Percentiles rank a stretch among this genome's conserved stretches.
phyloP scores from a whole-genome alignment of 2,329 filamentous ascomycete genomes.

The Endoconidiophora polonica region DNA sequence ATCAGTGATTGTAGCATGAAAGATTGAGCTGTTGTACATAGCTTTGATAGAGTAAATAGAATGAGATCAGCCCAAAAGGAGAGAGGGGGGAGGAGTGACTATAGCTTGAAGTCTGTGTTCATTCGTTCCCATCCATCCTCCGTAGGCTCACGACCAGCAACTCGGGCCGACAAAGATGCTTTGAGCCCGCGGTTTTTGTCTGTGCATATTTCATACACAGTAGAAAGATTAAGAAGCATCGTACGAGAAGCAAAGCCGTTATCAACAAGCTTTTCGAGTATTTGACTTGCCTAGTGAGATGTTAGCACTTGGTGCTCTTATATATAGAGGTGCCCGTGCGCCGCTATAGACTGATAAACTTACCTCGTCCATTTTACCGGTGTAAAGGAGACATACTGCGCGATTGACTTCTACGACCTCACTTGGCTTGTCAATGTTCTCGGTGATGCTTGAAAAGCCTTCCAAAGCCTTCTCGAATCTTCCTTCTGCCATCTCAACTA shows the following conservation, averaged over 20 bases:
- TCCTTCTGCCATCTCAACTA: constrained; percentile 65
- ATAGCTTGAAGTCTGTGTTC: constrained; percentile 64
- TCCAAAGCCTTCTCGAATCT: constrained; percentile 37
- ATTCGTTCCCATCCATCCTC: constrained; percentile 51
- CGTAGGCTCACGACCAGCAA: constrained; percentile 42
- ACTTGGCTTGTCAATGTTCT: constrained; percentile 25
- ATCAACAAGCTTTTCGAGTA: constrained; percentile 51
- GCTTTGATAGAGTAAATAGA: too few species aligned
- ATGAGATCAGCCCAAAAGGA: too few species aligned
- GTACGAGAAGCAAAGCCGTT: constrained; percentile 54
- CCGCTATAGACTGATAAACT: constrained; percentile 14
- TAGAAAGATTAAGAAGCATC: constrained; percentile 75
- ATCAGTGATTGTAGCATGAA: too few species aligned
- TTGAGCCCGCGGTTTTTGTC: constrained; percentile 60
- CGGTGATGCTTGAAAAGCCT: constrained; percentile 13
- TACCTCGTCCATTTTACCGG: constrained; percentile 58
- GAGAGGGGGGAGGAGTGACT: not conserved
- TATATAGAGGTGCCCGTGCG: too few species aligned
- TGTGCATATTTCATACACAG: constrained; percentile 80
- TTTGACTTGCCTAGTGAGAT: constrained; percentile 36
- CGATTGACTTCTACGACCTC: constrained; percentile 68
- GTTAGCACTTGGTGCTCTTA: not conserved
- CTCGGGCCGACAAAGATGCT: constrained; percentile 48
- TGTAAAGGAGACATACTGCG: constrained; percentile 71
- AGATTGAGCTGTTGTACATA: too few species aligned